Evolutionary conservation across 75 land plant species (phyloP).

Genomic region (Picea sitchensis): DNA sequence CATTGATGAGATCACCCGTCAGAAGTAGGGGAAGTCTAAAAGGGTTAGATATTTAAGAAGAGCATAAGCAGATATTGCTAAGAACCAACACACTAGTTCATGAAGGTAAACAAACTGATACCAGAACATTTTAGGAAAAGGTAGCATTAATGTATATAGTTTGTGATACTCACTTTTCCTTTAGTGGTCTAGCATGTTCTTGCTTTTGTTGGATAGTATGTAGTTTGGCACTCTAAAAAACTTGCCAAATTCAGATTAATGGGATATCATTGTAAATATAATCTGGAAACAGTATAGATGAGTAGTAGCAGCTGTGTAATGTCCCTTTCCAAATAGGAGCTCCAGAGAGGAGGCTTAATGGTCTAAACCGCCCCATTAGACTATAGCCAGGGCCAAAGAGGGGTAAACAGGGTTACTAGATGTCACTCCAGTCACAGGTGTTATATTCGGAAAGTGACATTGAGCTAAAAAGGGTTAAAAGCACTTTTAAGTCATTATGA

Average conservation of each 20-base stretch:
- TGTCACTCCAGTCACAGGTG: too few species aligned
- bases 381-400: too few species aligned
- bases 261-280: neutral
- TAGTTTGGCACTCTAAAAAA: neutral
- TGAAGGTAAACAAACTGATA: neutral
- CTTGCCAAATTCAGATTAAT: neutral
- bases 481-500: too few species aligned
- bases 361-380: too few species aligned
- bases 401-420: too few species aligned
- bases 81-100: neutral
- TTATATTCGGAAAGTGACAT: too few species aligned
- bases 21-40: neutral
- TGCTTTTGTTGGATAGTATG: neutral
- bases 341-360: too few species aligned
- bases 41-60: neutral
- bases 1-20: neutral
- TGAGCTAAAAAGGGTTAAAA: too few species aligned
- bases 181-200: neutral
- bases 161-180: neutral
- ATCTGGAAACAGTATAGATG: neutral
- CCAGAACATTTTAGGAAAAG: too few species aligned
- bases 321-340: too few species aligned
- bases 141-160: too few species aligned
- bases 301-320: neutral
- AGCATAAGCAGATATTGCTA: neutral